Evolutionary conservation across 2,329 filamentous ascomycete genomes (phyloP), one percentile per base, ranked within the genome.

Genomic region (Dichotomopilus funicola): DNA sequence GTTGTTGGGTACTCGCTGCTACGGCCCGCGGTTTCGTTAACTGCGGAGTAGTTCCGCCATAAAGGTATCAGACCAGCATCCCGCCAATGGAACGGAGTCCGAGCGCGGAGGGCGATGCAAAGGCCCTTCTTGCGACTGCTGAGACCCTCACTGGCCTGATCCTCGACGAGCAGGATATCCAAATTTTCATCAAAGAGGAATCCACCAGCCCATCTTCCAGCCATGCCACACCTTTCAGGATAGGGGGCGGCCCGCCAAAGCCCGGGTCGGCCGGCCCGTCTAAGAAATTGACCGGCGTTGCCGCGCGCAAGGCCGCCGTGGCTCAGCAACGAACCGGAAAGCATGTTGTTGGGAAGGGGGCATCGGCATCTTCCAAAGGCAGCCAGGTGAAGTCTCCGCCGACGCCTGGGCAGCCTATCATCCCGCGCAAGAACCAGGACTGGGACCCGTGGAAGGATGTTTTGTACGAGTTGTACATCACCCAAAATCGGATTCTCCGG

Each of bases 401-500:
- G 12, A 12, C 47, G 6, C 40, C 57, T 3, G 45, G 52, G 2
- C 45, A 57, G n/a, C 49, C 53, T 10, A 43, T 63, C 5, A 43
- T 65, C 3, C 63, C 63, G 5, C 60, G 62, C 27, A 55, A 52
- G 10, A 44, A 56, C 19, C 59, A 63, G 40, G 61, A 65, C 27
- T 65, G 63, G 63, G 63, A 65, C 8, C 60, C 62, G 1, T 64
- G 58, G 58, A 65, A 65, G 49, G 36, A 7, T 6, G 31, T 62
- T 9, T 59, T 65, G 3, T 52, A 60, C 47, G 59, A 64, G 11
- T 56, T 65, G 12, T 65, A 65, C 57, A 64, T 65, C 46, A 63
- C 59, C 2, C 59, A 64, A 40, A 64, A 64, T 46, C 57, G 59
- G 34, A 63, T 62, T 6, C 61, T 65, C 19, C 57, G 60, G 4